Conservation (phyloP, 257 asterid species). For the Forsythia suspensa region DNA sequence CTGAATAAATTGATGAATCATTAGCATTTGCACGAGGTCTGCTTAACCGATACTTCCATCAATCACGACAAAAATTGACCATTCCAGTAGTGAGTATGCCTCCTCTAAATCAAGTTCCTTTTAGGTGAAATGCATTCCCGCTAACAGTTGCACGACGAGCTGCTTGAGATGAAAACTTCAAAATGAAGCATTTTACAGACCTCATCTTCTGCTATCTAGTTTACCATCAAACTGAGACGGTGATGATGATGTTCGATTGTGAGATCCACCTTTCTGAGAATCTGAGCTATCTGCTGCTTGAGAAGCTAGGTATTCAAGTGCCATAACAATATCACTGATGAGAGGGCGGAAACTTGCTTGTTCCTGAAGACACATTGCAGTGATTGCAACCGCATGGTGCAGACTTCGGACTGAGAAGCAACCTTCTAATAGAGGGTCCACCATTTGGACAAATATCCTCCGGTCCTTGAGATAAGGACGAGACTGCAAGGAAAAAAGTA, state of each 20-base stretch:
- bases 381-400: conserved; percentile 60
- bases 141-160: not conserved
- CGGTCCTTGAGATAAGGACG: conserved; percentile 59
- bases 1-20: not conserved
- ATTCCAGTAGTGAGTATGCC: too few species aligned
- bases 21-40: not conserved
- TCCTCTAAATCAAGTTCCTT: too few species aligned
- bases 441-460: conserved; percentile 44
- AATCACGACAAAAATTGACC: not conserved
- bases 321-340: conserved; percentile 52
- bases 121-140: not conserved
- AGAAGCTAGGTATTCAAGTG: conserved; percentile 58
- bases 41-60: not conserved
- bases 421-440: conserved; percentile 60
- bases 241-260: conserved; percentile 12
- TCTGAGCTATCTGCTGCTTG: conserved; percentile 41
- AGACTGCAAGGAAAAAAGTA: conserved; percentile 38
- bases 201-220: conserved; percentile 7
- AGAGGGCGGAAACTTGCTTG: conserved; percentile 58
- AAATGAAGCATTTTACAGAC: conserved; percentile 6
- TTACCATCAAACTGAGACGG: conserved; percentile 18
- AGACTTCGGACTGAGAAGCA: conserved; percentile 43
- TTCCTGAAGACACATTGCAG: conserved; percentile 72
- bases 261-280: conserved; percentile 18
- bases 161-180: not conserved